Evolutionary conservation across 345 rosid genomes (phyloP), one percentile per base, ranked within the genome.

Genomic region (Gossypium mustelinum): DNA sequence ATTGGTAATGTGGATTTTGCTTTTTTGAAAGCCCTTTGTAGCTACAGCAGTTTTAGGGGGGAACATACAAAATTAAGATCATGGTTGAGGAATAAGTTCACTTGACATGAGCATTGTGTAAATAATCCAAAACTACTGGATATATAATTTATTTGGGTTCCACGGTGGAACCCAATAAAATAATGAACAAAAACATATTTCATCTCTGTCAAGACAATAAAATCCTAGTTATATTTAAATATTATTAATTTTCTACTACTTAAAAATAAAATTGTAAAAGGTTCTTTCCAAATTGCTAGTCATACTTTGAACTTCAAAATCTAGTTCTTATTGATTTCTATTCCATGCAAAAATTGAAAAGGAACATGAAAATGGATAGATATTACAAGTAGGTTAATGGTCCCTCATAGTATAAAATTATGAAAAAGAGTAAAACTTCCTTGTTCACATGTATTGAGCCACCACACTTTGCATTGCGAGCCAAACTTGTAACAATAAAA

Each of bases 1-100:
- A 27, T 27, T 27, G 34, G 34, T 22, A 65, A 62, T 52, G 78
- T 81, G 0, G 84, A 77, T 64, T 84, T 84, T 69, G 77, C 67
- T 43, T 69, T 64, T 27, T 82, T 84, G 91, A 44, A 43, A 57
- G 4, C 2, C 52, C 13, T 0, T 11, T n/a, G 45, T 50, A 9
- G 52, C 47, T 62, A 61, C 16, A 8, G 2, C 9, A 14, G 16
- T 9, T 25, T 29, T 29, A 3, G 6, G 39, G 39, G 39, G 39
- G 18, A 25, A 25, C 39, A 25, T 1, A 12, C 9, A 60, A 60
- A 59, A 59, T 25, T 24, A 61, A 29, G 4, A 62, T 9, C 3
- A 14, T 7, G 18, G 67, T 2, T 16, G 12, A 14, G 43, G 39
- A 29, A 29, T 4, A 29, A 5, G 5, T 29, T 29, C 39, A 29